Percentiles rank a stretch among this genome's conserved stretches.
phyloP scores from a whole-genome alignment of 495 filamentous ascomycete species.

The Neurospora sp. region DNA sequence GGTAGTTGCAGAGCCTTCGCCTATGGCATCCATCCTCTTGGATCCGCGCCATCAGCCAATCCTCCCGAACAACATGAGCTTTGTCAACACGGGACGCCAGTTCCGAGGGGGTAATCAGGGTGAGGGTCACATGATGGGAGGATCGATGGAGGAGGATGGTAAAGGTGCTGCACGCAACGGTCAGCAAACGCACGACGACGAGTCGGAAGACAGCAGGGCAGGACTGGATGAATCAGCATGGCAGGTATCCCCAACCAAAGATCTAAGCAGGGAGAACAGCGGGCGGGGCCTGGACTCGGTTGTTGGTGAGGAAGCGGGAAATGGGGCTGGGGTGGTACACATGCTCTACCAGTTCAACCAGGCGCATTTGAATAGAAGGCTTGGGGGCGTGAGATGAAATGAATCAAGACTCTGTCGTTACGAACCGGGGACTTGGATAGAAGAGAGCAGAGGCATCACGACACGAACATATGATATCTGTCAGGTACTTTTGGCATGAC shows the following conservation, averaged over 20 bases:
- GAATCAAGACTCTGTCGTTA: not conserved
- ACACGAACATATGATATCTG: not conserved
- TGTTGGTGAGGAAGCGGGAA: conserved; percentile 2
- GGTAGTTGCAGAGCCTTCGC: conserved; percentile 33
- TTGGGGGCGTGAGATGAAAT: conserved; percentile 29
- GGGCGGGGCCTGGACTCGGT: conserved; percentile 14
- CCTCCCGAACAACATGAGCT: conserved; percentile 23
- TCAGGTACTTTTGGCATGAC: not conserved
- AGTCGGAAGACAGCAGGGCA: conserved; percentile 39
- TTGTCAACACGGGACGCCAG: conserved; percentile 26
- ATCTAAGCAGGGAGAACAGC: conserved; percentile 33
- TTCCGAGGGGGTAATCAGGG: conserved; percentile 33
- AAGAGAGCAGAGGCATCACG: not conserved
- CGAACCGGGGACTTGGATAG: not conserved
- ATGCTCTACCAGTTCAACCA: conserved; percentile 87
- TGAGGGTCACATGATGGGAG: conserved; percentile 37
- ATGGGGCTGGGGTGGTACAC: conserved; percentile 59
- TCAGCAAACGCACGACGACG: conserved; percentile 64
- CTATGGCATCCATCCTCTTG: conserved; percentile 65
- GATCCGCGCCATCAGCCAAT: conserved; percentile 77
- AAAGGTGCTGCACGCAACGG: conserved; percentile 58
- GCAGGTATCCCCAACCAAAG: conserved; percentile 35
- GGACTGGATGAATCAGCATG: conserved; percentile 43
- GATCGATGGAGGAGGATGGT: conserved; percentile 34
- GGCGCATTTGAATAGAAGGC: conserved; percentile 53